Evolutionary conservation across 306 rosid genomes (phyloP).

Genomic region (Luffa acutangula): DNA sequence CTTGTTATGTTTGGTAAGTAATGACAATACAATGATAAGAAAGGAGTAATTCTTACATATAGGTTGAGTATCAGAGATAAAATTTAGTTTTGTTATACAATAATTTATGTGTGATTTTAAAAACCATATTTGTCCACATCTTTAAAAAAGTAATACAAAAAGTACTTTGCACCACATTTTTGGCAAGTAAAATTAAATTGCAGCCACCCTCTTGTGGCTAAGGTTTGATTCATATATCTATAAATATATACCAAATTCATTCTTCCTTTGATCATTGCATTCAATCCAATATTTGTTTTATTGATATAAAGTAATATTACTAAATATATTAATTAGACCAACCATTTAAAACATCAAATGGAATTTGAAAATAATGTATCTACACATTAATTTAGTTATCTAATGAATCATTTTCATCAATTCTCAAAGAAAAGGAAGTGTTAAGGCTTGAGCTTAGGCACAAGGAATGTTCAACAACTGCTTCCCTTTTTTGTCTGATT

Average conservation of each 20-base stretch:
- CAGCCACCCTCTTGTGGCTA: not conserved
- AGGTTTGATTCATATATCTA: no score
- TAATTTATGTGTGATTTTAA: not conserved
- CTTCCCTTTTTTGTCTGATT: not conserved
- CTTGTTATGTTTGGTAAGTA: no score
- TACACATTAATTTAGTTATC: not conserved
- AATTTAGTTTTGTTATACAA: no score
- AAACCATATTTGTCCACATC: not conserved
- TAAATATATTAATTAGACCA: not conserved
- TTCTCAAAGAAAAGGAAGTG: not conserved
- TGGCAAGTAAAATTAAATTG: not conserved
- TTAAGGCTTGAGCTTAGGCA: not conserved
- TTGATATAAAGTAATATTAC: no score
- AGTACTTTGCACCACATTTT: not conserved
- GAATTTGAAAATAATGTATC: not conserved
- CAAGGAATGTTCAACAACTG: not conserved
- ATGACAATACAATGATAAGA: no score
- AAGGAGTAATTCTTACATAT: no score
- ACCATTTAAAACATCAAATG: not conserved
- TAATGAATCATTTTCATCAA: no score
- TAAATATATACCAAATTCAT: no score
- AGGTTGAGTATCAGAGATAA: not conserved
- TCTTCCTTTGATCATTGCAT: not conserved
- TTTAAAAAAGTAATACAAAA: not conserved
- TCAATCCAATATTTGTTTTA: not conserved